Conservation (phyloP, 2,329 filamentous ascomycete species). For the Verticillium tricorpus region DNA sequence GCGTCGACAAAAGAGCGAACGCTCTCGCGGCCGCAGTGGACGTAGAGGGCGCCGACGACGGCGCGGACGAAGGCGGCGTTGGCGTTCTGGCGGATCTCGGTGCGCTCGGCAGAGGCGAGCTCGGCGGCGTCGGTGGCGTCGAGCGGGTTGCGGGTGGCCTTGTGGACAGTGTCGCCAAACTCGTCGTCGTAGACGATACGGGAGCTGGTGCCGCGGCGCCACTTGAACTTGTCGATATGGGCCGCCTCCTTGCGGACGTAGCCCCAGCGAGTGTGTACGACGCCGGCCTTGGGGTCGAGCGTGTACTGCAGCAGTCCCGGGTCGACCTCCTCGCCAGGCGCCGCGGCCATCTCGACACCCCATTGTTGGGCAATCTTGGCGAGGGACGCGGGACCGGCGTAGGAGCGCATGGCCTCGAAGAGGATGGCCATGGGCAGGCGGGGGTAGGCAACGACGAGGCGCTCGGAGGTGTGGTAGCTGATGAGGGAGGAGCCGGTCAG, state of each 20-base stretch:
- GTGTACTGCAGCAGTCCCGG: slow-evolving; percentile 82
- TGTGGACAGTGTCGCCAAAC: slow-evolving; percentile 63
- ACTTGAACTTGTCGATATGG: slow-evolving; percentile 42
- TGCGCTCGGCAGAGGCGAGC: slow-evolving; percentile 22
- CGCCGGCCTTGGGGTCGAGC: slow-evolving; percentile 38
- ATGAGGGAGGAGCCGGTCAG: slow-evolving; percentile 79
- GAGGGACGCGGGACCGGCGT: slow-evolving; percentile 71
- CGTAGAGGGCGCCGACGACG: slow-evolving; percentile 77
- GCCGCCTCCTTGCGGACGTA: slow-evolving; percentile 47
- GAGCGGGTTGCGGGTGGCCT: slow-evolving; percentile 14
- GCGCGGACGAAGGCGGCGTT: slow-evolving; percentile 77
- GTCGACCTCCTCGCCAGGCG: slow-evolving; percentile 87
- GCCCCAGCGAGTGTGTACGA: slow-evolving; percentile 44
- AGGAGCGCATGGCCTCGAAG: slow-evolving; percentile 81
- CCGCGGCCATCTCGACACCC: slow-evolving; percentile 86
- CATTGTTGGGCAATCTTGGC: slow-evolving; percentile 73
- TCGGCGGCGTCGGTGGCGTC: slow-evolving; percentile 8
- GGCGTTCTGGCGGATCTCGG: slow-evolving; percentile 72
- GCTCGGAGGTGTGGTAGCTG: slow-evolving; percentile 84
- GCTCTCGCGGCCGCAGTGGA: slow-evolving; percentile 75
- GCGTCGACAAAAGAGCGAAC: slow-evolving; percentile 77
- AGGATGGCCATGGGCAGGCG: slow-evolving; percentile 85
- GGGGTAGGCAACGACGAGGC: slow-evolving; percentile 82
- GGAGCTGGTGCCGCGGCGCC: slow-evolving; percentile 68
- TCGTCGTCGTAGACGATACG: slow-evolving; percentile 78